phyloP scores from a whole-genome alignment of 331 rosid species.

The Telfairia occidentalis region DNA sequence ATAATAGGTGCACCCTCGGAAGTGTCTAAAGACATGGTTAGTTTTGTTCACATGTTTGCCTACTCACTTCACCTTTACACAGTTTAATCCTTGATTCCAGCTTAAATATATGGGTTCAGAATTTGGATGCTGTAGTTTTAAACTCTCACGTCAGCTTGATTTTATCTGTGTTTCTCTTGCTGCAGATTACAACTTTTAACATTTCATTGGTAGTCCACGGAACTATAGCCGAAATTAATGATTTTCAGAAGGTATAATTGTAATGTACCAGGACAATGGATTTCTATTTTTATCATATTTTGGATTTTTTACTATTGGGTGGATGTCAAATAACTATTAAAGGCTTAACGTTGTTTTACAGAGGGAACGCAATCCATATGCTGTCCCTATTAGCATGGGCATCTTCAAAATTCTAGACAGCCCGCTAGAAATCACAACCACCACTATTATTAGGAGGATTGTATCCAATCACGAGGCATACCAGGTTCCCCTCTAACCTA shows the following conservation, averaged over 20 bases:
- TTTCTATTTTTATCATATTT: background rate
- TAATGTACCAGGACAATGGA: background rate
- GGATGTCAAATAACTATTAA: conserved; percentile 9
- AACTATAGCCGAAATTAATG: conserved; percentile 61
- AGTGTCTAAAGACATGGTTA: conserved; percentile 43
- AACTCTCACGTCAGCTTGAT: background rate
- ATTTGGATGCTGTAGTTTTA: background rate
- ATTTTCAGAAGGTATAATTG: conserved; percentile 71
- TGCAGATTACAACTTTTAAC: conserved; percentile 86
- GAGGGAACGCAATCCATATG: conserved; percentile 73
- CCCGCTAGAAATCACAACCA: conserved; percentile 68
- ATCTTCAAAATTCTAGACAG: conserved; percentile 73
- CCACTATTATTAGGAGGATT: conserved; percentile 83
- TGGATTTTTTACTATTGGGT: conserved; percentile 7
- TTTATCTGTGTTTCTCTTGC: conserved; percentile 17
- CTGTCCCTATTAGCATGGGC: conserved; percentile 78
- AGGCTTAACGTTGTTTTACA: conserved; percentile 23
- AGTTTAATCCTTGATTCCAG: background rate
- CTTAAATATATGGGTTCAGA: background rate
- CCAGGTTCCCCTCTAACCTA: conserved; percentile 40
- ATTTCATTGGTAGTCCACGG: conserved; percentile 88
- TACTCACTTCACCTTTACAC: background rate
- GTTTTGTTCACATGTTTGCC: conserved; percentile 4
- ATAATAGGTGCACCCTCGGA: conserved; percentile 56
- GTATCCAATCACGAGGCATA: conserved; percentile 85